Conservation (phyloP, 345 rosid species). For the Anastatica hierochuntica region DNA sequence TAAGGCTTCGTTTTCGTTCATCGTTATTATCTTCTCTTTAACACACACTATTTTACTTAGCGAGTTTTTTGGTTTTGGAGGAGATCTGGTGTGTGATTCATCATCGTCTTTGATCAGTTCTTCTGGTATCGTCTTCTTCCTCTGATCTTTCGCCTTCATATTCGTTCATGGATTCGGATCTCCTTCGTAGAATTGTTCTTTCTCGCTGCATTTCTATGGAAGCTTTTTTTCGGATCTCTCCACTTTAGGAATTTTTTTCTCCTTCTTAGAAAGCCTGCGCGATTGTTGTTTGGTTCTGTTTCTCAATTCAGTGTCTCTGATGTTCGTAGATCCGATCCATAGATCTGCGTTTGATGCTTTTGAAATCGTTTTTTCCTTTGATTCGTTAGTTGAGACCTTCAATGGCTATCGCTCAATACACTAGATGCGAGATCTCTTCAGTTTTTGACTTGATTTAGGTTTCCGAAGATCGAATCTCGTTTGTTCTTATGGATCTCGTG, state of each 20-base stretch:
- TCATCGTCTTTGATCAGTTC: constrained; percentile 8
- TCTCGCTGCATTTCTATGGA: constrained; percentile 1
- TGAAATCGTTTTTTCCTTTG: background rate
- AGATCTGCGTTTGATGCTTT: constrained; percentile 1
- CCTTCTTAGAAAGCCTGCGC: background rate
- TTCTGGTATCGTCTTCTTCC: constrained; percentile 10
- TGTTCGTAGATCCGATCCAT: constrained; percentile 21
- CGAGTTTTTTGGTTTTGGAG: too few relatives aligned
- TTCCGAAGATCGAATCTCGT: constrained; percentile 1
- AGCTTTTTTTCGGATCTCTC: constrained; percentile 16
- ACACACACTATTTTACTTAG: too few relatives aligned
- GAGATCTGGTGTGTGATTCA: constrained; percentile 11
- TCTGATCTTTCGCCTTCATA: background rate
- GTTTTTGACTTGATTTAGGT: background rate
- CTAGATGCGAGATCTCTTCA: constrained; percentile 20
- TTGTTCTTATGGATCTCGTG: background rate
- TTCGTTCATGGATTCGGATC: background rate
- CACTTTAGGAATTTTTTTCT: background rate
- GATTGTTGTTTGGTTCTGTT: background rate
- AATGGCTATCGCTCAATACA: too few relatives aligned
- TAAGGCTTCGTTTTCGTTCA: too few relatives aligned
- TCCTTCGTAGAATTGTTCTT: background rate
- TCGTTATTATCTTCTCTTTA: too few relatives aligned
- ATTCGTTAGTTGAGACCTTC: background rate
- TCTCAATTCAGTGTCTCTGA: background rate